Conservation (phyloP, 1,284 basidiomycete species). For the Anthracocystis walkeri region DNA sequence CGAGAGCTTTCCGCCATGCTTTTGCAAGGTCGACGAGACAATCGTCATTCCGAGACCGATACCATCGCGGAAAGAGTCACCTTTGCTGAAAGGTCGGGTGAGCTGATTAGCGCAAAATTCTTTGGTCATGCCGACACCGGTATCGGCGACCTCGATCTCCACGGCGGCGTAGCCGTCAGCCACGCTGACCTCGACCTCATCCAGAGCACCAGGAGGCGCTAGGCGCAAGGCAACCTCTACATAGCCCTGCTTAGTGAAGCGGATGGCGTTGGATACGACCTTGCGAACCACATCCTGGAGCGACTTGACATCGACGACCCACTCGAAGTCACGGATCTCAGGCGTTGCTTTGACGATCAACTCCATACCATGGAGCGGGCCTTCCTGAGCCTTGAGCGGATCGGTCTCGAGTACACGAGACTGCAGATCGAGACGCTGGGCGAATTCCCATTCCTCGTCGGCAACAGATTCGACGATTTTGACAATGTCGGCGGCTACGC, state of each 20-base stretch:
- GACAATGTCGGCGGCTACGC: conserved; percentile 29
- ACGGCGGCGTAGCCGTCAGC: conserved; percentile 21
- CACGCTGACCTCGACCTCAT: conserved; percentile 17
- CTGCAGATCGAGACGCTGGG: conserved; percentile 43
- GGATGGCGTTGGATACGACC: conserved; percentile 55
- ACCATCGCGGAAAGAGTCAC: conserved; percentile 54
- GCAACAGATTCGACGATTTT: conserved; percentile 52
- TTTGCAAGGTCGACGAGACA: conserved; percentile 49
- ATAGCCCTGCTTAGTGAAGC: conserved; percentile 47
- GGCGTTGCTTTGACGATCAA: conserved; percentile 51
- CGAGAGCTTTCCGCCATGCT: conserved; percentile 48
- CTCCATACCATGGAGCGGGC: conserved; percentile 29
- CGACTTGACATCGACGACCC: conserved; percentile 32
- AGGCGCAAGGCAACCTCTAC: conserved; percentile 44
- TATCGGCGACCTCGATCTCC: conserved; percentile 48
- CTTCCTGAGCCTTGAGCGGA: conserved; percentile 8
- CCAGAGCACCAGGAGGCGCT: conserved; percentile 20
- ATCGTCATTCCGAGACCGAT: conserved; percentile 59
- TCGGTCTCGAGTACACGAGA: conserved; percentile 29
- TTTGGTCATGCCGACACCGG: conserved; percentile 51
- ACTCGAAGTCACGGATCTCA: conserved; percentile 28
- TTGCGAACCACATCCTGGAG: conserved; percentile 54
- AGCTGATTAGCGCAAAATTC: conserved; percentile 48
- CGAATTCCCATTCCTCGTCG: conserved; percentile 54
- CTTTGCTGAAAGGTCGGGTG: conserved; percentile 54